These are phyloP conservation scores for Chaetomidium leptoderma DNA, from an alignment of 495 filamentous ascomycete genomes.

Conservation along the genomic window DNA sequence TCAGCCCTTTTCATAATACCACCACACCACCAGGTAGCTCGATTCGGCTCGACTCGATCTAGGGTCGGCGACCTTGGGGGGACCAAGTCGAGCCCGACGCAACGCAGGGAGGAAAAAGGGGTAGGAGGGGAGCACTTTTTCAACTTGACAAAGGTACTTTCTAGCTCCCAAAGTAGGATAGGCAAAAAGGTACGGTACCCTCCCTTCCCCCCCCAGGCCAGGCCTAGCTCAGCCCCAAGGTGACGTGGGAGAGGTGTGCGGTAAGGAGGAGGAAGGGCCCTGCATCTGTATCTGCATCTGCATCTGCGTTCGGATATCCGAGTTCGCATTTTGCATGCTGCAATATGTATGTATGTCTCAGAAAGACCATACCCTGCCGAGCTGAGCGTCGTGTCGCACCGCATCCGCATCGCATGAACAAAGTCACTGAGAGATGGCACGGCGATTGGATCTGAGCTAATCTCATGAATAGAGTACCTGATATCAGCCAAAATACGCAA, in stretches of 20 bases:
- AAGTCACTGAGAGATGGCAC: neutral
- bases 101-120: neutral
- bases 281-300: neutral
- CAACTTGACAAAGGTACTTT: neutral
- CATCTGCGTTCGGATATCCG: neutral
- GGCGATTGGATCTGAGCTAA: neutral
- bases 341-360: neutral
- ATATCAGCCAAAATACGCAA: neutral
- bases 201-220: neutral
- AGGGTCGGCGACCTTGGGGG: neutral
- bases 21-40: neutral
- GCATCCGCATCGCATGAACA: neutral
- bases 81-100: neutral
- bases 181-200: neutral
- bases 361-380: neutral
- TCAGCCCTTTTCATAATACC: neutral
- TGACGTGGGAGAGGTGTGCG: neutral
- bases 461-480: too few relatives aligned
- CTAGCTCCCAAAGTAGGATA: neutral
- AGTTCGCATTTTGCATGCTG: neutral
- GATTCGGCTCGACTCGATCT: neutral
- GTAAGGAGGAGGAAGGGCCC: neutral
- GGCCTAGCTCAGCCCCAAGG: neutral
- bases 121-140: neutral
- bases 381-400: constrained; percentile 1